Base-by-base conservation (phyloP, 495 filamentous ascomycete species). In the Neurospora africana region DNA sequence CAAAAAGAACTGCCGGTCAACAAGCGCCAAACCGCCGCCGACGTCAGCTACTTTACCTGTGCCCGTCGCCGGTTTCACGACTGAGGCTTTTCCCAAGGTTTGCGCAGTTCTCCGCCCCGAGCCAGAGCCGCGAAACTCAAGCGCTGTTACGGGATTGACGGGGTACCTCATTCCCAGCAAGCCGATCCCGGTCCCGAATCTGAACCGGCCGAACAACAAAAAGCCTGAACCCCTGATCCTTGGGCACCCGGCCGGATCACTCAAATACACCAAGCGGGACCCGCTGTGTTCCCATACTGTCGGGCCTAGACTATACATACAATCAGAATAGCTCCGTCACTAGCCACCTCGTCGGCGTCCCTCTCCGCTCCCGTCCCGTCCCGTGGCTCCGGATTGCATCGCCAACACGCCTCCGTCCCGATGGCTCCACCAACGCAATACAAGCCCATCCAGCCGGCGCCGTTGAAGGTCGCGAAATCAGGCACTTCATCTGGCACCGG, bases 391-490 rank as follows among this genome's bases (percentile, higher is more conserved):
- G 53, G 23, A 61, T 61, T 33, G 23, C 23, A 30, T 58, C 47
- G 23, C 47, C 47, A 61, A 30, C 53, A 33, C 23, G 6, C 2
- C 53, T 33, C 53, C 53, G 53, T 30, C 10, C 53, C 15, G 27
- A 72, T 74, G 70, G 23, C 61, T 72, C 74, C 74, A 69, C 69
- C 68, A 37, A 67, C 65, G 23, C 74, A 33, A 17, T 72, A 36
- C 70, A 72, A 67, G 36, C 30, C 68, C 43, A 75, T 76, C 61
- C 75, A 76, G 38, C 75, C 75, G 35, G 76, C 74, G 23, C 72
- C 74, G 37, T 30, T 19, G 11, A 70, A 68, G 53, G 47, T 68
- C 65, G 44, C 41, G 30, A 68, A 67, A 47, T 61, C 71, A 15
- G 69, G 73, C 40, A 61, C 38, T 19, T 27, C 33, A 37, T 53